Conservation (phyloP, 202 grass and related monocot species). For the Brachypodium distachyon region DNA sequence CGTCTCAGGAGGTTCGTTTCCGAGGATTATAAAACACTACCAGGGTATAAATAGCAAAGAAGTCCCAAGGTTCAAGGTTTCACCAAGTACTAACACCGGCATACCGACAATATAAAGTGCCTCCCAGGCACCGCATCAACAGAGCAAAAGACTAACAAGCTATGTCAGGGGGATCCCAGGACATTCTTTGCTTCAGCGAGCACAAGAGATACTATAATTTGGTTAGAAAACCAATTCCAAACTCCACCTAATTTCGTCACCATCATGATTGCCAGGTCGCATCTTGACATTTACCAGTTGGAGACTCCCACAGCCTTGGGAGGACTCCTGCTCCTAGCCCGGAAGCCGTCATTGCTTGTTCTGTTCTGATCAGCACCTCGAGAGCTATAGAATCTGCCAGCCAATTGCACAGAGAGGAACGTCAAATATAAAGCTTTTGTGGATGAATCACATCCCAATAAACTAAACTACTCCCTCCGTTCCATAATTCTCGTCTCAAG, state of each 20-base stretch:
- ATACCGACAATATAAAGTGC: slow-evolving; percentile 5
- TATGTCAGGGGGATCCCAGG: slow-evolving; percentile 31
- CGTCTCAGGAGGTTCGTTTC: neutral
- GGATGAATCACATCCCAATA: neutral
- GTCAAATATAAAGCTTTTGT: neutral
- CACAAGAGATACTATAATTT: slow-evolving; percentile 15
- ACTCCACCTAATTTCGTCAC: slow-evolving; percentile 30
- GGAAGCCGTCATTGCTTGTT: slow-evolving; percentile 8
- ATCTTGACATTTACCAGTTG: slow-evolving; percentile 34
- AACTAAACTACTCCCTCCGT: neutral
- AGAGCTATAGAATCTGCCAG: slow-evolving; percentile 38
- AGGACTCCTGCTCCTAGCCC: slow-evolving; percentile 51
- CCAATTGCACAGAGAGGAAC: neutral
- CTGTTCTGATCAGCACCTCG: slow-evolving; percentile 6
- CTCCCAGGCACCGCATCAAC: slow-evolving; percentile 6
- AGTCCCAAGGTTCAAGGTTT: neutral
- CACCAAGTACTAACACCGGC: neutral
- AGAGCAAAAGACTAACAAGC: slow-evolving; percentile 13
- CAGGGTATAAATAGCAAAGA: slow-evolving; percentile 7
- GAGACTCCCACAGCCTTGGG: slow-evolving; percentile 35
- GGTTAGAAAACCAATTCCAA: slow-evolving; percentile 17
- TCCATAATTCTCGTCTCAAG: too few relatives aligned
- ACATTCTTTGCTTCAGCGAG: slow-evolving; percentile 3
- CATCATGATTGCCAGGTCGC: slow-evolving; percentile 16
- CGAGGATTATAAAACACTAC: slow-evolving; percentile 1